These are phyloP conservation scores for Podospora conica DNA, from an alignment of 495 filamentous ascomycete species.

Conservation along the genomic window DNA sequence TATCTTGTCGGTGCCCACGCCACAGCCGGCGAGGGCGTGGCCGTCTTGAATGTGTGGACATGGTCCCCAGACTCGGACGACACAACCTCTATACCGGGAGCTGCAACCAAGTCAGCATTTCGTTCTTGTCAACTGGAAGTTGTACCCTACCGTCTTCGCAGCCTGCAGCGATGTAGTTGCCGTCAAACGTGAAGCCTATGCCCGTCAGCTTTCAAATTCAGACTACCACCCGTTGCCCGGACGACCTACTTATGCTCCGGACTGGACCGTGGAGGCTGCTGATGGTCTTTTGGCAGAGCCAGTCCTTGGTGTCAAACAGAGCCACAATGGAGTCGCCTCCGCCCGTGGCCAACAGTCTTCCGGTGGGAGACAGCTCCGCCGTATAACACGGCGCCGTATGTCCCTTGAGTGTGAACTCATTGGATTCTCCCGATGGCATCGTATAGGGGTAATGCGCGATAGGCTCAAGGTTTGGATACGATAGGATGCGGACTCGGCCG, in stretches of 20 bases:
- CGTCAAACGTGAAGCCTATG: constrained; percentile 76
- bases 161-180: constrained; percentile 77
- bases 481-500: constrained; percentile 73
- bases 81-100: constrained; percentile 60
- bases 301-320: constrained; percentile 88
- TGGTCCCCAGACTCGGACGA: constrained; percentile 86
- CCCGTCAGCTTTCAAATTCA: constrained; percentile 14
- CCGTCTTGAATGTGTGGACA: constrained; percentile 71
- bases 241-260: constrained; percentile 59
- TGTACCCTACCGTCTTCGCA: constrained; percentile 64
- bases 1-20: constrained; percentile 90
- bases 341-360: constrained; percentile 77
- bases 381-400: constrained; percentile 75
- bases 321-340: constrained; percentile 83
- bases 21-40: constrained; percentile 57
- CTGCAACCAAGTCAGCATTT: constrained; percentile 21
- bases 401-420: constrained; percentile 62
- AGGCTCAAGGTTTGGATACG: constrained; percentile 57
- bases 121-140: background rate
- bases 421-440: constrained; percentile 32
- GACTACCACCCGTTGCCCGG: background rate
- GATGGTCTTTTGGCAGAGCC: constrained; percentile 80
- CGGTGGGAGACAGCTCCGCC: constrained; percentile 66
- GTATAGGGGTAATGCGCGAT: constrained; percentile 34
- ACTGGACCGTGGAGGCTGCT: constrained; percentile 72